Conservation (phyloP, 1,284 basidiomycete genomes). For the Coriolopsis trogii region DNA sequence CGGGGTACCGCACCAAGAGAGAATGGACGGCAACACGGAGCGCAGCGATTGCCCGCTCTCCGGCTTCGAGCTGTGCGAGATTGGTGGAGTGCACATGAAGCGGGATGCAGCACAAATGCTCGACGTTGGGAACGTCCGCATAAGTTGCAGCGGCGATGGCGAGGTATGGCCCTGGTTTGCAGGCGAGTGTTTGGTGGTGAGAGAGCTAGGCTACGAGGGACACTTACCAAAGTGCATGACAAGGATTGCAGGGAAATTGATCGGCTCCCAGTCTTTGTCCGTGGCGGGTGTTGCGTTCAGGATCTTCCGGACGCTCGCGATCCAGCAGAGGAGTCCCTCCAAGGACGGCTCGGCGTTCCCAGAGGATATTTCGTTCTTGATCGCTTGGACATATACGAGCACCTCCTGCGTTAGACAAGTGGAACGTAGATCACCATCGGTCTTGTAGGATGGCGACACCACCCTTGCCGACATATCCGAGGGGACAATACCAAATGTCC, state of each 20-base stretch:
- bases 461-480: not conserved
- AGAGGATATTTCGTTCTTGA: not conserved
- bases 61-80: conserved; percentile 1
- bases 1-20: not conserved
- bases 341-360: not conserved
- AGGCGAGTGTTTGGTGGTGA: not conserved
- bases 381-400: not conserved
- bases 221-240: conserved; percentile 6
- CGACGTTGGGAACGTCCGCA: conserved; percentile 1
- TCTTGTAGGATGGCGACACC: not conserved
- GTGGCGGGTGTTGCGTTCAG: not conserved
- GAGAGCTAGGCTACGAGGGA: not conserved
- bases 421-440: not conserved
- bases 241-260: conserved; percentile 5
- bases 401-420: not conserved
- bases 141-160: too few relatives aligned
- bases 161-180: too few relatives aligned
- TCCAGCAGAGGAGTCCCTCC: conserved; percentile 1
- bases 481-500: not conserved
- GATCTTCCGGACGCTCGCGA: not conserved
- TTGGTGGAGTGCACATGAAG: conserved; percentile 10
- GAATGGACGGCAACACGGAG: conserved; percentile 8
- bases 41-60: conserved; percentile 11
- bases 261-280: not conserved
- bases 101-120: conserved; percentile 6